Conservation (phyloP, 148 eudicot genomes). For the Nyssa sinensis region DNA sequence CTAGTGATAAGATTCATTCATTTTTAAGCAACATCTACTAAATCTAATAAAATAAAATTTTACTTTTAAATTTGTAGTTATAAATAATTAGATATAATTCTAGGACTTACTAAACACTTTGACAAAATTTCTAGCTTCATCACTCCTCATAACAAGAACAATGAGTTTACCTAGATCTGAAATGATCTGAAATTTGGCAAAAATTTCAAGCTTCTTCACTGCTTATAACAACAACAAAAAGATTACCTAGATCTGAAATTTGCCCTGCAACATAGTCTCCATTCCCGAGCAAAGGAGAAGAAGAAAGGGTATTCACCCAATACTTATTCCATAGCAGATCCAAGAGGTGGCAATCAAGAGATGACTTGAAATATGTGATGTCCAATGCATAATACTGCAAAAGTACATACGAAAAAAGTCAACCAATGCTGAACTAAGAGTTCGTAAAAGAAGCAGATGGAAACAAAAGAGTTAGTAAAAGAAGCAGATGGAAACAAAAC, state of each 20-base stretch:
- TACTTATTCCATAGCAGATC: constrained; percentile 99
- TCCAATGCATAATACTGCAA: constrained; percentile 90
- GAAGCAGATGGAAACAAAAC: not conserved
- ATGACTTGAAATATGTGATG: constrained; percentile 93
- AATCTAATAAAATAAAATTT: too few relatives aligned
- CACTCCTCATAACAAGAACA: too few relatives aligned
- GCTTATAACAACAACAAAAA: not conserved
- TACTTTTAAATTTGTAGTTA: too few relatives aligned
- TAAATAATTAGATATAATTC: too few relatives aligned
- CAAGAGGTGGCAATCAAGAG: constrained; percentile 94
- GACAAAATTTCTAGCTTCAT: too few relatives aligned
- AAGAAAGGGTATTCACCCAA: constrained; percentile 97
- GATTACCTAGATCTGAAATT: constrained; percentile 85
- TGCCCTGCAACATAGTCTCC: constrained; percentile 98
- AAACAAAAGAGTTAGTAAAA: not conserved
- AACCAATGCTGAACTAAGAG: not conserved
- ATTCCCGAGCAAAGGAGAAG: constrained; percentile 90
- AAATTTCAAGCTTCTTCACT: too few relatives aligned
- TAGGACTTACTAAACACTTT: too few relatives aligned
- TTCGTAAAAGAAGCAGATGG: not conserved
- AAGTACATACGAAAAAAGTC: constrained; percentile 18
- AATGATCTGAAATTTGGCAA: too few relatives aligned
- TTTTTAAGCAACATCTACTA: too few relatives aligned
- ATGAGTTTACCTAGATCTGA: too few relatives aligned
- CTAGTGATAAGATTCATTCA: too few relatives aligned